phyloP scores from a whole-genome alignment of 768 basidiomycete genomes.

The Melanogaster broomeanus region DNA sequence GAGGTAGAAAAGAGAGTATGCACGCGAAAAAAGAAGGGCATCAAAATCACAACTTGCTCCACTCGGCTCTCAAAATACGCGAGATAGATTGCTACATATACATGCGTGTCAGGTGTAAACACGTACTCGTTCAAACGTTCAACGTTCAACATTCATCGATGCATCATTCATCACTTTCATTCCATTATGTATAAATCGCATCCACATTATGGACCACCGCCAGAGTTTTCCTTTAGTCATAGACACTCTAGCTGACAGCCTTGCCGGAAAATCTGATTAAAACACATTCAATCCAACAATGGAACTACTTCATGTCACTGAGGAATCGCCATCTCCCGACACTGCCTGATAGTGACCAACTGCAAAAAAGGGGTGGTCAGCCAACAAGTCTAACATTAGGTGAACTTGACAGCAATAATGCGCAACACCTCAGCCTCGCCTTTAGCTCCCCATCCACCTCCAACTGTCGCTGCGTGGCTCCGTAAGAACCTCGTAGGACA shows the following conservation, averaged over 20 bases:
- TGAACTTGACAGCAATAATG: background rate
- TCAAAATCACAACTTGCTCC: constrained; percentile 4
- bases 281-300: background rate
- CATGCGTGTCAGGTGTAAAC: no score
- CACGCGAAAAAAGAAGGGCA: constrained; percentile 4
- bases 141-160: no score
- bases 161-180: no score
- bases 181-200: background rate
- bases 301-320: background rate
- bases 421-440: constrained; percentile 79
- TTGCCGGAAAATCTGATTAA: background rate
- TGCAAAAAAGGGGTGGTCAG: constrained; percentile 4
- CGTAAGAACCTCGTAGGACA: constrained; percentile 28
- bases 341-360: background rate
- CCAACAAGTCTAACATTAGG: background rate
- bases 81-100: constrained; percentile 1
- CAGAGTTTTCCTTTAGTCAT: background rate
- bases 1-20: constrained; percentile 2
- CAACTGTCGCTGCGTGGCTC: constrained; percentile 41
- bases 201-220: background rate
- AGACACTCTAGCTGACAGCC: no score
- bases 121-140: no score
- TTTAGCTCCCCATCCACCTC: constrained; percentile 80
- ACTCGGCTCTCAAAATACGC: constrained; percentile 2
- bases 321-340: no score